Evolutionary conservation across 106 monocot species (phyloP).

Genomic region (Hemerocallis citrina): DNA sequence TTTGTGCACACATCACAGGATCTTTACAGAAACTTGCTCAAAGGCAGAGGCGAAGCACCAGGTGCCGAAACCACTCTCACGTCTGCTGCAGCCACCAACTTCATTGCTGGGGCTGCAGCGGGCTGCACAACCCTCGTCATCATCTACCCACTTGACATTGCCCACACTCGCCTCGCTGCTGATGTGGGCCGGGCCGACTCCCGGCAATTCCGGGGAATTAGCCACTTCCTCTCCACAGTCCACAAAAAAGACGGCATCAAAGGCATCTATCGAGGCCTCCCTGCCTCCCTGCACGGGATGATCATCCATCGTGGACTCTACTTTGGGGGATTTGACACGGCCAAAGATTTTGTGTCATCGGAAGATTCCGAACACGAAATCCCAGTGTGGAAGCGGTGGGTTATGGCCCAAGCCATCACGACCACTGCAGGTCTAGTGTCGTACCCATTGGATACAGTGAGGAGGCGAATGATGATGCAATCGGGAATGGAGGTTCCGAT

Average conservation of each 20-base stretch:
- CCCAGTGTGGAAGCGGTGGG: constrained; percentile 74
- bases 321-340: constrained; percentile 97
- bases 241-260: constrained; percentile 55
- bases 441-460: constrained; percentile 86
- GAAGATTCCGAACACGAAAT: constrained; percentile 19
- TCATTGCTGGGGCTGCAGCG: constrained; percentile 74
- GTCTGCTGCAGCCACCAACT: constrained; percentile 46
- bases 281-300: constrained; percentile 93
- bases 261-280: constrained; percentile 80
- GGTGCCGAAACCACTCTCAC: constrained; percentile 8
- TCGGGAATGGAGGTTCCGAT: constrained; percentile 54
- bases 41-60: constrained; percentile 19
- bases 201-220: constrained; percentile 80
- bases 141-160: constrained; percentile 97
- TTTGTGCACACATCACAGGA: constrained; percentile 52
- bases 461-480: constrained; percentile 99
- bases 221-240: constrained; percentile 75
- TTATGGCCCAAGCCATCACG: constrained; percentile 65
- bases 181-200: constrained; percentile 61
- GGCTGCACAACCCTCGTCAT: constrained; percentile 89
- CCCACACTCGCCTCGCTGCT: constrained; percentile 92
- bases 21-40: constrained; percentile 68
- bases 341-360: constrained; percentile 52
- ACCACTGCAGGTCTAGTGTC: constrained; percentile 73
- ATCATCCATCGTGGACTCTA: constrained; percentile 90